Conservation (phyloP, 768 basidiomycete genomes). For the Tricholoma terreum region DNA sequence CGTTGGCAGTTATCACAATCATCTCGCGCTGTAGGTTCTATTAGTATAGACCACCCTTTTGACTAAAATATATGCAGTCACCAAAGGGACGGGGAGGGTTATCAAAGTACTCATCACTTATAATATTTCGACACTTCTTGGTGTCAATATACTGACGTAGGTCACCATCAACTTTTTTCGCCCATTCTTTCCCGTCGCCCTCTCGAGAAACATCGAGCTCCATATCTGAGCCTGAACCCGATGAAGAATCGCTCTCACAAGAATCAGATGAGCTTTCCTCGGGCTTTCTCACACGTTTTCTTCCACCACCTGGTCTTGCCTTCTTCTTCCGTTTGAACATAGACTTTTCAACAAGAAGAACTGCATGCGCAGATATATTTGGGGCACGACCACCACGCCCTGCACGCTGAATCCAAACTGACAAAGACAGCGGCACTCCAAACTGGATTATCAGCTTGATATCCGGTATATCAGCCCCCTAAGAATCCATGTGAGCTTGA, state of each 20-base stretch:
- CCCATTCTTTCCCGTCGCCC: constrained; percentile 16
- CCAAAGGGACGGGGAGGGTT: neutral
- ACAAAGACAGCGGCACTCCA: constrained; percentile 26
- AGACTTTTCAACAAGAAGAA: constrained; percentile 25
- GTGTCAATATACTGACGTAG: constrained; percentile 23
- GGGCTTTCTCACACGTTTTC: neutral
- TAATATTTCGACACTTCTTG: too few relatives aligned
- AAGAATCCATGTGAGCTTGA: too few relatives aligned
- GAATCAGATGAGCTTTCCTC: neutral
- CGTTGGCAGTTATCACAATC: too few relatives aligned
- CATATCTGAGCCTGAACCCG: too few relatives aligned
- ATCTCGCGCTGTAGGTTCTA: too few relatives aligned
- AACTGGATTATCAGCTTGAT: constrained; percentile 35
- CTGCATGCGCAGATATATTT: constrained; percentile 23
- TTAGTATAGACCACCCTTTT: too few relatives aligned
- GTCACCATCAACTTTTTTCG: constrained; percentile 30
- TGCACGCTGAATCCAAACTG: constrained; percentile 32
- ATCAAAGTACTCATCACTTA: neutral
- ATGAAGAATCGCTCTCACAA: neutral
- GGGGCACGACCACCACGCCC: constrained; percentile 23
- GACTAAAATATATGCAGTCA: too few relatives aligned
- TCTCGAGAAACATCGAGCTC: too few relatives aligned
- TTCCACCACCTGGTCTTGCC: constrained; percentile 1
- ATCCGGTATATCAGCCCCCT: constrained; percentile 35
- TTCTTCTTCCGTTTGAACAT: constrained; percentile 23